These are phyloP conservation scores for Shiraia bambusicola DNA, from an alignment of 2,329 filamentous ascomycete species.

Conservation along the genomic window DNA sequence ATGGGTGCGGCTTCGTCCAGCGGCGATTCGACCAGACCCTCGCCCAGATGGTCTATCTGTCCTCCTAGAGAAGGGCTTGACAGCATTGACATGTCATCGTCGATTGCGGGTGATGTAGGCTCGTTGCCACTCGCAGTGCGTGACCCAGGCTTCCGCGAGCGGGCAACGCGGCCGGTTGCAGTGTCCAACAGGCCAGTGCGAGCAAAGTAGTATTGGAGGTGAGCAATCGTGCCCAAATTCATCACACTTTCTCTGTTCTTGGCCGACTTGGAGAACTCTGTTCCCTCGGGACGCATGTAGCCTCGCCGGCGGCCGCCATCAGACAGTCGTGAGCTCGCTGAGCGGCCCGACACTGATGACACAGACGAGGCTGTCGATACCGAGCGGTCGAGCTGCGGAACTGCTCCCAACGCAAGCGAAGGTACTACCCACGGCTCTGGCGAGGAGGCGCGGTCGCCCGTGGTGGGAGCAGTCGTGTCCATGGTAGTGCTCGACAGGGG, in stretches of 20 bases:
- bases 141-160: constrained; percentile 58
- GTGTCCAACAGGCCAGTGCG: constrained; percentile 90
- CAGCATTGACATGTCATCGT: constrained; percentile 30
- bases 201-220: constrained; percentile 98
- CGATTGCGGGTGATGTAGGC: constrained; percentile 26
- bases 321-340: constrained; percentile 59
- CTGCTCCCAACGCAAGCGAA: constrained; percentile 62
- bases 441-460: constrained; percentile 50
- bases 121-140: constrained; percentile 37
- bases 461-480: constrained; percentile 44
- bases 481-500: constrained; percentile 24
- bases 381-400: constrained; percentile 62
- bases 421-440: constrained; percentile 67
- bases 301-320: constrained; percentile 65
- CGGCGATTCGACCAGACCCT: constrained; percentile 54
- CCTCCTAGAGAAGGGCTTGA: constrained; percentile 26
- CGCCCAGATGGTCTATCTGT: constrained; percentile 33
- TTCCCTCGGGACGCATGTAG: constrained; percentile 84
- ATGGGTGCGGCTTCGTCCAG: constrained; percentile 53
- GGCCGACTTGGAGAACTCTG: constrained; percentile 87
- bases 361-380: constrained; percentile 62
- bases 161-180: constrained; percentile 82
- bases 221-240: constrained; percentile 93
- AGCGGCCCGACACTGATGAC: constrained; percentile 60
- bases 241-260: constrained; percentile 90